Base-by-base conservation (phyloP, 78 protist species). In the Speleostelium caveatum region DNA sequence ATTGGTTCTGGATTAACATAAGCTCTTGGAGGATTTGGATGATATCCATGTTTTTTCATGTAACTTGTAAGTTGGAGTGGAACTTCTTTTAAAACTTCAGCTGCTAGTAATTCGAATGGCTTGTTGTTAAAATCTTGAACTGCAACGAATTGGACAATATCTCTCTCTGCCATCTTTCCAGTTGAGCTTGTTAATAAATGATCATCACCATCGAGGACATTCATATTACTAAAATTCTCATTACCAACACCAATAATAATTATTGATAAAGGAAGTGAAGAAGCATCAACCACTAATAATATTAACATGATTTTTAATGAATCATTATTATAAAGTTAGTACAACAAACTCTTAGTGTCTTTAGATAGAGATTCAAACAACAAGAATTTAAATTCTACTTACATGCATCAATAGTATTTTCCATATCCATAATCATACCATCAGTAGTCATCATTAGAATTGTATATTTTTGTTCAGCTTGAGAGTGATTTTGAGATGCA, bases 61-160 rank as follows among this genome's bases (percentile, higher is more conserved):
- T 30, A 86, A 0, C 69, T 22, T 7, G 62, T 3, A 21, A 86
- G 55, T 75, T 86, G 93, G 14, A 30, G 24, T 51, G 96, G 96
- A 19, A 94, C 24, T 26, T 94, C 96, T 4, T 74, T 38, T 0
- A 94, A 55, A 3, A 71, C 62, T 55, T 80, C 94, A 12, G 51
- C 62, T 14, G 96, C 93, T 17, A 93, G 33, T 53, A 38, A 10
- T 19, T 65, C 62, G 22, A 32, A 32, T 59, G 86, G 94, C 19
- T 36, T 55, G 42, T 26, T 22, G 16, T 2, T 10, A 58, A 24
- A 77, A 39, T 78, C 73, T 14, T 77, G 35, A 62, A 78, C 36
- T 17, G 98, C 87, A 21, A 96, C 98, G 35, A 95, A 87, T 85
- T 95, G 96, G 32, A 96, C 98, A 60, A 96, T 90, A 72, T 96